Percentiles rank a stretch among this genome's conserved stretches.
These are phyloP conservation scores for Leucosporidium yakuticum DNA, from an alignment of 768 basidiomycete genomes.

Conservation along the genomic window DNA sequence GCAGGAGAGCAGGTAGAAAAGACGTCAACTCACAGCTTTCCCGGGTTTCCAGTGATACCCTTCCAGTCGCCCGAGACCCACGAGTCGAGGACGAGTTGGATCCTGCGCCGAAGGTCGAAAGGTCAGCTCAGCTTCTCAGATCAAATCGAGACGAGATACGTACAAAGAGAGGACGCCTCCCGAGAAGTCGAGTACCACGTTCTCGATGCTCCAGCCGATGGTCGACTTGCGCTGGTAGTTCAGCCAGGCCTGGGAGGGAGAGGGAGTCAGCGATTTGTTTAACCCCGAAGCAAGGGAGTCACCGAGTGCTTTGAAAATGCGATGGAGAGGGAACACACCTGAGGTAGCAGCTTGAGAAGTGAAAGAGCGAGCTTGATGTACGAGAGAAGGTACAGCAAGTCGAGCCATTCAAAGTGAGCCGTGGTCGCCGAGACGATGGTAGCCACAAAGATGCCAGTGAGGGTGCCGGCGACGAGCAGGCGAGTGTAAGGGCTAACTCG, in stretches of 20 bases:
- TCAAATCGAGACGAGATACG: neutral
- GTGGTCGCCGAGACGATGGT: slow-evolving; percentile 26
- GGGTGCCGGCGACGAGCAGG: slow-evolving; percentile 26
- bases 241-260: slow-evolving; percentile 33
- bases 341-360: slow-evolving; percentile 47
- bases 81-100: slow-evolving; percentile 42
- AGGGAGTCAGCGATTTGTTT: neutral
- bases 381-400: slow-evolving; percentile 41
- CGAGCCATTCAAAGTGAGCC: slow-evolving; percentile 32
- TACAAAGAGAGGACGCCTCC: slow-evolving; percentile 40
- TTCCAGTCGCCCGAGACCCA: slow-evolving; percentile 37
- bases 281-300: too few species aligned
- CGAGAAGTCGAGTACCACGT: slow-evolving; percentile 44
- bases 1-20: neutral
- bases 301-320: neutral
- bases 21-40: slow-evolving; percentile 35
- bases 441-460: slow-evolving; percentile 27
- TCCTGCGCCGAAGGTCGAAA: neutral
- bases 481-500: slow-evolving; percentile 27
- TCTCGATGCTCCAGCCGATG: slow-evolving; percentile 39
- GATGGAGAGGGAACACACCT: slow-evolving; percentile 34
- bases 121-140: neutral
- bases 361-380: slow-evolving; percentile 45
- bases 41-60: slow-evolving; percentile 40
- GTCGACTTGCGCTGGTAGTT: slow-evolving; percentile 45